Percentiles rank a stretch among this genome's conserved stretches.
Evolutionary conservation across 1,284 basidiomycete genomes (phyloP).

Genomic region (Chalciporus sp.): DNA sequence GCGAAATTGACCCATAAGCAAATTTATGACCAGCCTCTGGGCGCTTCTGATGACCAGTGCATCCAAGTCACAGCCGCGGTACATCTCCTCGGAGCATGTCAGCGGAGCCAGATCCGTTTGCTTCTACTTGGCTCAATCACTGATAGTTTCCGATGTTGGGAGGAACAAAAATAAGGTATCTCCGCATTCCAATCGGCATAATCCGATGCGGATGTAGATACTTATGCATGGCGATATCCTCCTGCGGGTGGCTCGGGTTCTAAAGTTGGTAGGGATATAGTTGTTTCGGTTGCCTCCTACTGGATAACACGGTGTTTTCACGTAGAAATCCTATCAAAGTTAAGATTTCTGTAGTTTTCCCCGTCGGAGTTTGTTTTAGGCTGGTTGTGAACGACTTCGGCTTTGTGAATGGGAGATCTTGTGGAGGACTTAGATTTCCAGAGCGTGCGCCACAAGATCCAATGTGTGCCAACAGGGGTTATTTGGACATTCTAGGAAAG

Average conservation of each 20-base stretch:
- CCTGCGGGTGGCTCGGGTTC: background rate
- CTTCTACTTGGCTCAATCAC: background rate
- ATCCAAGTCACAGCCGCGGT: background rate
- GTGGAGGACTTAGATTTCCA: no score
- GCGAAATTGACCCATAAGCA: background rate
- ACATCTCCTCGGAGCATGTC: conserved; percentile 7
- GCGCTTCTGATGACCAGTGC: background rate
- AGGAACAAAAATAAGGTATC: background rate
- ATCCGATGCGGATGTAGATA: conserved; percentile 3
- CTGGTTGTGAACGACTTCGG: no score
- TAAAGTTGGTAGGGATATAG: background rate
- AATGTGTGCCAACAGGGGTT: background rate
- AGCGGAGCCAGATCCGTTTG: background rate
- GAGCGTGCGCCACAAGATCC: no score
- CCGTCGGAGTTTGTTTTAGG: no score
- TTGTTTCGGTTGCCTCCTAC: background rate
- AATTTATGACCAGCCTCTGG: background rate
- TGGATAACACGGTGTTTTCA: background rate
- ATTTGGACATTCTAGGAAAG: background rate
- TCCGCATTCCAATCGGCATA: conserved; percentile 5
- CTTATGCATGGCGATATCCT: conserved; percentile 2
- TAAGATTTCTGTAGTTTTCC: no score
- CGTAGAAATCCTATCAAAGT: no score
- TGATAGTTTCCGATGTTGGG: background rate
- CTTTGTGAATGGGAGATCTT: no score